Evolutionary conservation across 345 rosid genomes (phyloP).

Genomic region (Abelmoschus esculentus): DNA sequence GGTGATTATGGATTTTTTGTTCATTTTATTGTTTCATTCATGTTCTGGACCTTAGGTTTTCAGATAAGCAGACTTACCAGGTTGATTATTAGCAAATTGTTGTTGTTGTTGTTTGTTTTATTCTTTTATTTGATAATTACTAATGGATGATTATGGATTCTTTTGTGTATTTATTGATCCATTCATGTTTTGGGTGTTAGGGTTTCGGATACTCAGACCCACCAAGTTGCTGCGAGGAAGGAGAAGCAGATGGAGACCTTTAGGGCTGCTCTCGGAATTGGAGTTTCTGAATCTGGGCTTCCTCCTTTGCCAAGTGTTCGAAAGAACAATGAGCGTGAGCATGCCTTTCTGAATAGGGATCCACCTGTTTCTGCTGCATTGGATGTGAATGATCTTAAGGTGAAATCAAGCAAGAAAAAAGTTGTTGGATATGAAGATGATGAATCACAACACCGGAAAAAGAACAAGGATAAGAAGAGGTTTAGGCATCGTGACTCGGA

Average conservation of each 20-base stretch:
- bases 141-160: conserved; percentile 26
- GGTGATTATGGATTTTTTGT: not conserved
- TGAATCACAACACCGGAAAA: conserved; percentile 25
- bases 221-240: conserved; percentile 92
- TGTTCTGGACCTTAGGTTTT: conserved; percentile 30
- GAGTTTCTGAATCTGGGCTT: conserved; percentile 17
- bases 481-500: conserved; percentile 27
- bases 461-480: conserved; percentile 24
- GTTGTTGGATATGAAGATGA: conserved; percentile 20
- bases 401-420: conserved; percentile 26
- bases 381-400: not conserved
- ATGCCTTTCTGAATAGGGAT: conserved; percentile 64
- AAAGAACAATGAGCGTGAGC: conserved; percentile 51
- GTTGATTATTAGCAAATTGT: conserved; percentile 29
- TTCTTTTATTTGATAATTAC: not conserved
- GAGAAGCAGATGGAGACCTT: conserved; percentile 89
- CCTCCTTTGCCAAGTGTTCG: not conserved
- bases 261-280: conserved; percentile 76
- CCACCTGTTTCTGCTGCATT: not conserved
- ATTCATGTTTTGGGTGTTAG: conserved; percentile 19
- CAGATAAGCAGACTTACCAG: conserved; percentile 81
- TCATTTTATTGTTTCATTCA: not conserved
- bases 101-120: not conserved
- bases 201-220: conserved; percentile 78
- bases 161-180: not conserved